Percentiles rank a stretch among this genome's conserved stretches.
phyloP scores from a whole-genome alignment of 108 stramenopile species.

The Nitzschia putrida region DNA sequence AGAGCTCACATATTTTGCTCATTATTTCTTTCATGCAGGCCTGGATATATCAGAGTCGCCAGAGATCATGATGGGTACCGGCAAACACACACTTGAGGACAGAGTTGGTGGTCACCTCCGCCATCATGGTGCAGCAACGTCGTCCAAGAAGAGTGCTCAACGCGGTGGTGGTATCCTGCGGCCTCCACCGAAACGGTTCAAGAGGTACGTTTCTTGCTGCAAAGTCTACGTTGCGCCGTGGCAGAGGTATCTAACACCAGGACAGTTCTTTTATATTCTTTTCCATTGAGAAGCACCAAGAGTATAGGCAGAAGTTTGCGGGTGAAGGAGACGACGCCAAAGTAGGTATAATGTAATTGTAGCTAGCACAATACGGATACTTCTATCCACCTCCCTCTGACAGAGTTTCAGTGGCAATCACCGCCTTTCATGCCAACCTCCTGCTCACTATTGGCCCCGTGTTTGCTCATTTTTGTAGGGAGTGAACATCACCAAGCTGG shows the following conservation, averaged over 20 bases:
- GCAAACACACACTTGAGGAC: neutral
- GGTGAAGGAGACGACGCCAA: slow-evolving; percentile 8
- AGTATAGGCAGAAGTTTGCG: slow-evolving; percentile 24
- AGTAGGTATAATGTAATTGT: slow-evolving; percentile 8
- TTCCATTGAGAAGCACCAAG: slow-evolving; percentile 48
- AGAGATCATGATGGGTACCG: slow-evolving; percentile 3
- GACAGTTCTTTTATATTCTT: slow-evolving; percentile 53
- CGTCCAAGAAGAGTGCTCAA: neutral
- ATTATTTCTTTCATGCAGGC: neutral
- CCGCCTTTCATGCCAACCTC: too few species aligned
- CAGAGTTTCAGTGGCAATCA: too few species aligned
- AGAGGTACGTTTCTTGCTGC: slow-evolving; percentile 22
- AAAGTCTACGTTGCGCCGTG: neutral
- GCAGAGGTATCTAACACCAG: neutral
- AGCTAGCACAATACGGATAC: neutral
- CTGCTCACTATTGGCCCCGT: too few species aligned
- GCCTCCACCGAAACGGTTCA: slow-evolving; percentile 38
- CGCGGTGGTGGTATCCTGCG: neutral
- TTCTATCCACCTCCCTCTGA: too few species aligned
- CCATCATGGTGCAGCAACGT: neutral
- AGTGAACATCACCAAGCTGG: slow-evolving; percentile 36
- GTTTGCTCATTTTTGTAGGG: neutral
- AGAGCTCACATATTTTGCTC: neutral
- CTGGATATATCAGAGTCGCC: slow-evolving; percentile 8
- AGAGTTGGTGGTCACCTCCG: neutral